Evolutionary conservation across 345 rosid species (phyloP).

Genomic region (Citrus inodora): DNA sequence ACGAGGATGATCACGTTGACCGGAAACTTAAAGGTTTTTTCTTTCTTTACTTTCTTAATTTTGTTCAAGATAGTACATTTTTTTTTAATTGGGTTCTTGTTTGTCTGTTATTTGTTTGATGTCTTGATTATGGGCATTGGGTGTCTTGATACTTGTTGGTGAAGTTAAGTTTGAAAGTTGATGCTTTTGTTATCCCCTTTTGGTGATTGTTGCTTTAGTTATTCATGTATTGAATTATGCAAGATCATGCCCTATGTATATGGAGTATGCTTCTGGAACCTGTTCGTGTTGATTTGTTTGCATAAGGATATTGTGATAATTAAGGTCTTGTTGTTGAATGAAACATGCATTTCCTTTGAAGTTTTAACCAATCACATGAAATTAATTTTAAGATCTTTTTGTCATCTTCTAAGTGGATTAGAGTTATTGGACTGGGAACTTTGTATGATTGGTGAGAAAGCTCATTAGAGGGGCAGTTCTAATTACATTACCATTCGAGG

Average conservation of each 20-base stretch:
- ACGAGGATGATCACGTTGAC: slow-evolving; percentile 19
- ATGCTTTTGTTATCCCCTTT: neutral
- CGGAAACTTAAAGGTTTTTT: slow-evolving; percentile 40
- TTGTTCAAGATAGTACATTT: neutral
- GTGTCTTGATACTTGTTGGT: neutral
- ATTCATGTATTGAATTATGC: neutral
- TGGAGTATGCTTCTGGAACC: neutral
- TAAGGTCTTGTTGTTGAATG: neutral
- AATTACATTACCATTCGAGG: neutral
- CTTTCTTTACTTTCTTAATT: neutral
- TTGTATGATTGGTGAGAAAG: neutral
- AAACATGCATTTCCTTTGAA: neutral
- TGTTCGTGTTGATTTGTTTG: neutral
- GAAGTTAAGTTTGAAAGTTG: neutral
- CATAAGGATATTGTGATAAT: neutral
- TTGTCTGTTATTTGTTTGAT: neutral
- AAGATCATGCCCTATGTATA: neutral
- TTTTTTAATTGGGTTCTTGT: neutral
- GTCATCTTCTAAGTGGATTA: neutral
- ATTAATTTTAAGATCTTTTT: neutral
- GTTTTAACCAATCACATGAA: neutral
- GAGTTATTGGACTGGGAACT: neutral
- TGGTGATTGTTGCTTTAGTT: neutral
- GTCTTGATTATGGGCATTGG: neutral
- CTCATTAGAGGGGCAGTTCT: neutral